Evolutionary conservation across 306 rosid species (phyloP), one percentile per base, ranked within the genome.

Genomic region (Coriaria nepalensis): DNA sequence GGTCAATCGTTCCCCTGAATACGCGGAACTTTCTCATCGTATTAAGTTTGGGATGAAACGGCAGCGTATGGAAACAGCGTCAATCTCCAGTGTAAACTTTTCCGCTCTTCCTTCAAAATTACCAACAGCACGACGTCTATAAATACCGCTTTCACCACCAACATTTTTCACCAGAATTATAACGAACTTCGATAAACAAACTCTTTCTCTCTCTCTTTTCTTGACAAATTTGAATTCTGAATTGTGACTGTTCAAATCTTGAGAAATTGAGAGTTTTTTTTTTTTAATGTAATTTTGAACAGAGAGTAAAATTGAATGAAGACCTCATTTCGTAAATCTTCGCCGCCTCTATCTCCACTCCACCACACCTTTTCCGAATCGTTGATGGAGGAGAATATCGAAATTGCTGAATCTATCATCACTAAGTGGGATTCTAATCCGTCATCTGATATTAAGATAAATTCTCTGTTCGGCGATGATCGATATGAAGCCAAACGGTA

Each of bases 401-500:
- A 76, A 52, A 57, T 7, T 11, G 88, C 83, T 35, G 74, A 59
- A 6, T 39, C 66, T 7, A 53, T 73, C 14, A 58, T 73, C 10
- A 43, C 55, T 0, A 76, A 56, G 54, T 76, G 80, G 83, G 68
- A 68, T 10, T 11, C 62, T 0, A 13, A 9, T 10, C 13, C 42
- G 2, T 57, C 61, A 13, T 10, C 42, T 6, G n/a, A 13, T 12
- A 35, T 39, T 15, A 33, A 10, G 5, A 5, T 55, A 3, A 2
- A 45, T 1, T 47, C 65, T 37, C 65, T 80, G 33, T 76, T 80
- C 68, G 41, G 7, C 40, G 71, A 64, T 33, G 52, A 64, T 4
- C 80, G 70, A 9, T 62, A 59, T 0, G 81, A 77, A 47, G 77
- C 79, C 41, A 64, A 40, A 40, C 68, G 40, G 50, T 80, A 59